Percentiles rank a stretch among this genome's conserved stretches.
Evolutionary conservation across 495 filamentous ascomycete species (phyloP).

Genomic region (Chaetomium cochliodes): DNA sequence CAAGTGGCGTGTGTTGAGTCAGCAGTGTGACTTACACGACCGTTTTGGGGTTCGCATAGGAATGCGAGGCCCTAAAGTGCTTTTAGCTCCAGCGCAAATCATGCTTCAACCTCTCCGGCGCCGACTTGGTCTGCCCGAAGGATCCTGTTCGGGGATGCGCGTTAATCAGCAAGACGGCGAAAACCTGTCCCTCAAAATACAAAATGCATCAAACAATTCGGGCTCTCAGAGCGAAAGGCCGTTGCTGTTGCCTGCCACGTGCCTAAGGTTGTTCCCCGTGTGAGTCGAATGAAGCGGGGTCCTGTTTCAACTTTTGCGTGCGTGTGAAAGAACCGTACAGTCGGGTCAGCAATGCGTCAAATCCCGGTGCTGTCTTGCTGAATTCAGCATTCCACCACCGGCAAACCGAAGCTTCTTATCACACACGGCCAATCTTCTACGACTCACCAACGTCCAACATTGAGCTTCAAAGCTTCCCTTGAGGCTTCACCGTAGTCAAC

Average conservation of each 20-base stretch:
- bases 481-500: too few species aligned
- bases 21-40: neutral
- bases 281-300: constrained; percentile 9
- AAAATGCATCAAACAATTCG: neutral
- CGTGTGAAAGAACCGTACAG: neutral
- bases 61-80: neutral
- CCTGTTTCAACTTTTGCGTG: too few species aligned
- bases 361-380: neutral
- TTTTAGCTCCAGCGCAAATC: neutral
- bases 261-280: neutral
- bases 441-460: too few species aligned
- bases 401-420: neutral
- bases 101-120: neutral
- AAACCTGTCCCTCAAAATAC: neutral
- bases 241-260: neutral
- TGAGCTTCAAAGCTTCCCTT: too few species aligned
- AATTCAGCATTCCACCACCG: neutral
- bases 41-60: constrained; percentile 6
- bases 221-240: neutral
- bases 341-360: neutral
- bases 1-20: constrained; percentile 7
- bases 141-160: neutral
- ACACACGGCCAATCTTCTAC: neutral
- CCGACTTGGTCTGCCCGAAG: neutral
- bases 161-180: neutral